phyloP scores from a whole-genome alignment of 2,329 filamentous ascomycete genomes.

The Seiridium cupressi region DNA sequence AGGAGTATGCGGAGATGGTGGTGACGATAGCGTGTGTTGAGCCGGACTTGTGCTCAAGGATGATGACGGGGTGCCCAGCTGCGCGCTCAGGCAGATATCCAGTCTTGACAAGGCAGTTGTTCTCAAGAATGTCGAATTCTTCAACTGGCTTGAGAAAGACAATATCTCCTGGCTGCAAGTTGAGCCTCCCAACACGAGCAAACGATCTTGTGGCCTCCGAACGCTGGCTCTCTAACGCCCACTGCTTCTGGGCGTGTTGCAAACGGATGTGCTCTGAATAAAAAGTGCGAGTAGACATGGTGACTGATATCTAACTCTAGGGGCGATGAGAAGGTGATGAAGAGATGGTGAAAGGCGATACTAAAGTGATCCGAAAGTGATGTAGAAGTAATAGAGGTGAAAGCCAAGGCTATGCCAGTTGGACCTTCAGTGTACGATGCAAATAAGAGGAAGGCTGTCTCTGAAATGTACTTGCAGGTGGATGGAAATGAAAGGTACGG shows the following conservation, averaged over 20 bases:
- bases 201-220: background rate
- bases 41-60: slow-evolving; percentile 20
- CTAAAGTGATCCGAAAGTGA: too few species aligned
- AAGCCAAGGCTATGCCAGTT: too few species aligned
- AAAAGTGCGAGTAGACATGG: too few species aligned
- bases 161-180: slow-evolving; percentile 24
- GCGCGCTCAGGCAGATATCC: slow-evolving; percentile 18
- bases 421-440: too few species aligned
- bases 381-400: too few species aligned
- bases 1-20: slow-evolving; percentile 31
- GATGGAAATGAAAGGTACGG: too few species aligned
- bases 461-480: too few species aligned
- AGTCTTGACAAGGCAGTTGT: slow-evolving; percentile 14
- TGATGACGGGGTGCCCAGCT: slow-evolving; percentile 31
- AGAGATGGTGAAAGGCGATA: too few species aligned
- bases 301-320: too few species aligned
- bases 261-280: too few species aligned
- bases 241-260: background rate
- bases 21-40: slow-evolving; percentile 22
- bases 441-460: too few species aligned
- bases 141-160: slow-evolving; percentile 23
- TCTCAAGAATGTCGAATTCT: slow-evolving; percentile 14
- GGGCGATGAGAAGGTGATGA: too few species aligned
- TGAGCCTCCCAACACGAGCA: background rate
- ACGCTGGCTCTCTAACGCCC: background rate